Evolutionary conservation across 192 early-diverging fungal genomes (phyloP).

Genomic region (Anaeromyces robustus): DNA sequence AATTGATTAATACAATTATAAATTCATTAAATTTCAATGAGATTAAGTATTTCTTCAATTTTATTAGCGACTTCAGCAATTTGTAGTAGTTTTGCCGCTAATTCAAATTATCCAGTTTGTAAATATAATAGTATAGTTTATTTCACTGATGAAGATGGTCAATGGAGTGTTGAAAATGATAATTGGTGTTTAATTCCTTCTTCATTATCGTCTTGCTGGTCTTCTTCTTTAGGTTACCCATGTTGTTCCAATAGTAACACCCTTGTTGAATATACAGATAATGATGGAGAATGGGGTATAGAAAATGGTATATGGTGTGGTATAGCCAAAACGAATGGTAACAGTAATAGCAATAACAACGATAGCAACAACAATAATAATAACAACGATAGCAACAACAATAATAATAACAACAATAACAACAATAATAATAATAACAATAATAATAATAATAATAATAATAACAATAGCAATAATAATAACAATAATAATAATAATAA

Average conservation of each 20-base stretch:
- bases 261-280: not conserved
- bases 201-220: no score
- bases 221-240: no score
- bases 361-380: not conserved
- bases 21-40: no score
- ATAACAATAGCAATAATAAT: not conserved
- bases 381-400: not conserved
- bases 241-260: no score
- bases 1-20: no score
- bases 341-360: not conserved
- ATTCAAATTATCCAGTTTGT: not conserved
- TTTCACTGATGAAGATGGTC: not conserved
- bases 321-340: not conserved
- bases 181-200: not conserved
- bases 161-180: not conserved
- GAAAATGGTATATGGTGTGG: not conserved
- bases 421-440: not conserved
- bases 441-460: not conserved
- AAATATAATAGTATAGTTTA: not conserved
- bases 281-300: not conserved
- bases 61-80: not conserved
- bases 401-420: not conserved
- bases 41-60: not conserved
- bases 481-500: not conserved
- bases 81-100: not conserved